Evolutionary conservation across 805 yeast species (phyloP).

Genomic region (Wickerhamomyces silvicola): DNA sequence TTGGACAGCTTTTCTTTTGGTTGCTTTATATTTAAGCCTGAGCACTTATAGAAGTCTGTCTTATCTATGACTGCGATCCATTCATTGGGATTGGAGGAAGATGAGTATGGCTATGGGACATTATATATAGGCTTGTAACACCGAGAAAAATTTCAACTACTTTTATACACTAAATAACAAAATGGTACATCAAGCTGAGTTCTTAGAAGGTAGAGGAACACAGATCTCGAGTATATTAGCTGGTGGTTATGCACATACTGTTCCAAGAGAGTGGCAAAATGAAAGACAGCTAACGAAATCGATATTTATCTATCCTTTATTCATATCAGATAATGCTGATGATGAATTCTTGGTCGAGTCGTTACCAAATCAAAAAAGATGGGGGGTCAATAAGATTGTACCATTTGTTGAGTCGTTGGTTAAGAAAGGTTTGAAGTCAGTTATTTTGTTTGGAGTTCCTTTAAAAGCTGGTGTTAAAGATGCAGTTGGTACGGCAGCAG

Average conservation of each 20-base stretch:
- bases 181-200: conserved; percentile 69
- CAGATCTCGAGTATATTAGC: conserved; percentile 72
- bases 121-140: too few relatives aligned
- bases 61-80: conserved; percentile 54
- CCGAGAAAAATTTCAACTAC: neutral
- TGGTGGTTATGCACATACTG: conserved; percentile 92
- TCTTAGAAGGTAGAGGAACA: conserved; percentile 49
- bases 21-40: conserved; percentile 57
- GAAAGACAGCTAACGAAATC: conserved; percentile 77
- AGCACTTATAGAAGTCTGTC: conserved; percentile 52
- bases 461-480: conserved; percentile 72
- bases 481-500: conserved; percentile 80
- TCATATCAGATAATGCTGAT: conserved; percentile 73
- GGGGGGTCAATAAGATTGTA: conserved; percentile 73
- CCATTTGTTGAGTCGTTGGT: conserved; percentile 68
- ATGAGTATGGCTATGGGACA: conserved; percentile 24
- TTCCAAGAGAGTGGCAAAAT: conserved; percentile 85
- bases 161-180: neutral
- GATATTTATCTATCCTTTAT: conserved; percentile 90
- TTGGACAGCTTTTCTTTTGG: conserved; percentile 38
- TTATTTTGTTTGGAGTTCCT: conserved; percentile 90
- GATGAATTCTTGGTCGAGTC: conserved; percentile 71
- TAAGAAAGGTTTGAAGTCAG: conserved; percentile 76
- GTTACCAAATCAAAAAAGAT: conserved; percentile 82
- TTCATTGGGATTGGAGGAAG: conserved; percentile 66